phyloP scores from a whole-genome alignment of 2,329 filamentous ascomycete species.

The Alternaria arbusti region DNA sequence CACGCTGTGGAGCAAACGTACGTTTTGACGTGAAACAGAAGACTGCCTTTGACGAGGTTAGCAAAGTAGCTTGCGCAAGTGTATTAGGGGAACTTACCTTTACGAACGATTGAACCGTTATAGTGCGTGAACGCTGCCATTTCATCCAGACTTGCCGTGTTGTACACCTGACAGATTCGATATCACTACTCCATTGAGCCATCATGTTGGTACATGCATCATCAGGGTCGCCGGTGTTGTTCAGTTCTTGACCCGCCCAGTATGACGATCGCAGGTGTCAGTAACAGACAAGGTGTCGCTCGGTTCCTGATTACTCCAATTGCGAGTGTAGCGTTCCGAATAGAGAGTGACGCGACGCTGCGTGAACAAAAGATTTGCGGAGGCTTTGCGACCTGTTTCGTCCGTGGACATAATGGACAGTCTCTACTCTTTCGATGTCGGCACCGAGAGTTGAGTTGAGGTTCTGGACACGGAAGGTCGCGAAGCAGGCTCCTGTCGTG shows the following conservation, averaged over 20 bases:
- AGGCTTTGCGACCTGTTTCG: neutral
- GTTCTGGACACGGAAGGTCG: conserved; percentile 41
- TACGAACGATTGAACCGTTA: neutral
- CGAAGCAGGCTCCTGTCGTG: conserved; percentile 12
- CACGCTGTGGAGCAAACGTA: neutral
- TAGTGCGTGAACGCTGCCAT: neutral
- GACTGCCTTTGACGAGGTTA: neutral
- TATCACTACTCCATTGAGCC: neutral
- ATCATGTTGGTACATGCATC: neutral
- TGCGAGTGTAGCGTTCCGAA: neutral
- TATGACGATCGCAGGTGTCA: neutral
- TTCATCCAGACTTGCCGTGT: neutral
- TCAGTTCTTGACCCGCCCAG: neutral
- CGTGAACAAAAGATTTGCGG: conserved; percentile 52
- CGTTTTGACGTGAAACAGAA: neutral
- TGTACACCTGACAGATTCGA: neutral
- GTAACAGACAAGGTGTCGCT: neutral
- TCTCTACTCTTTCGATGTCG: conserved; percentile 39
- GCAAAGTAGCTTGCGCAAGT: neutral
- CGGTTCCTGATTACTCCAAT: neutral
- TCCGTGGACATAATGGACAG: neutral
- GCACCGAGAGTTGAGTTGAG: conserved; percentile 47
- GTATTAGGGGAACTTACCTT: neutral
- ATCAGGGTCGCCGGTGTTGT: neutral
- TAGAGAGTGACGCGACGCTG: conserved; percentile 15